Evolutionary conservation across 768 basidiomycete genomes (phyloP).

Genomic region (Cantharellus cinnabarinus): DNA sequence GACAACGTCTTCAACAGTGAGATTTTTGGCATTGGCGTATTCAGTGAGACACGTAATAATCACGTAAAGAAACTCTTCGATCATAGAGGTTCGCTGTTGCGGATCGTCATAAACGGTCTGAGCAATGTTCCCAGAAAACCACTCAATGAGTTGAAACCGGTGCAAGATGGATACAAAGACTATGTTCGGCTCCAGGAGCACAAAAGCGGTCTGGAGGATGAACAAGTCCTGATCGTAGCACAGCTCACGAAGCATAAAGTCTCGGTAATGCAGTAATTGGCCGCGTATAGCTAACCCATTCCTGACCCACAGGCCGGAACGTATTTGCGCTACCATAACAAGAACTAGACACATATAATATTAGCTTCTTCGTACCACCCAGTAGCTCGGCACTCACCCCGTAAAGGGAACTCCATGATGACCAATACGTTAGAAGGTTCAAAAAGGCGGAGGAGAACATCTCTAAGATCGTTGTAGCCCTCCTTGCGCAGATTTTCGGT

Average conservation of each 20-base stretch:
- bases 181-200: constrained; percentile 48
- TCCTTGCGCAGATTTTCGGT: constrained; percentile 31
- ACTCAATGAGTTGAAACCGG: constrained; percentile 62
- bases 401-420: constrained; percentile 70
- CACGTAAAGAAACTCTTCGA: constrained; percentile 79
- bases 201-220: constrained; percentile 69
- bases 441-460: constrained; percentile 35
- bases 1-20: constrained; percentile 42
- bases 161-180: constrained; percentile 77
- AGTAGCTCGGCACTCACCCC: constrained; percentile 34
- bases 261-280: constrained; percentile 87
- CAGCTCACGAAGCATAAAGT: constrained; percentile 84
- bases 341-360: constrained; percentile 29
- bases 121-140: constrained; percentile 48
- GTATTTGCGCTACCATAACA: constrained; percentile 84
- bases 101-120: constrained; percentile 43
- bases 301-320: constrained; percentile 90
- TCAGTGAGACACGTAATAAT: constrained; percentile 77
- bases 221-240: constrained; percentile 94
- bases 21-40: constrained; percentile 46
- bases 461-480: constrained; percentile 34
- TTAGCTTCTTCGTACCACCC: background rate
- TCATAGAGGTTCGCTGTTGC: constrained; percentile 54
- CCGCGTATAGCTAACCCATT: constrained; percentile 93
- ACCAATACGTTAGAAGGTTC: constrained; percentile 51